Evolutionary conservation across 83 land plant species (phyloP).

Genomic region (Larix sibirica): DNA sequence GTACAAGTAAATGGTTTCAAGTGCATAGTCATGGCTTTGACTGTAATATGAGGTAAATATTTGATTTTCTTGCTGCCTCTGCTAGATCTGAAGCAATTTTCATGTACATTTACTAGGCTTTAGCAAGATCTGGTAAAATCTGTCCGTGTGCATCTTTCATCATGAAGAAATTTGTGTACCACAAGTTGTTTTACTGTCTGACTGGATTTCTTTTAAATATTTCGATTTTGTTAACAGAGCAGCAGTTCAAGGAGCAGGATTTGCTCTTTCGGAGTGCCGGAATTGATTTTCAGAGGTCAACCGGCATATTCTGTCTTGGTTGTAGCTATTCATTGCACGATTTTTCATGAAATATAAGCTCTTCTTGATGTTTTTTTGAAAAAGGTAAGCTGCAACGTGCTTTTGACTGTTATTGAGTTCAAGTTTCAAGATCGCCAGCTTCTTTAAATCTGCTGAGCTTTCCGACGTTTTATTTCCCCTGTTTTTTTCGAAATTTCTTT

Average conservation of each 20-base stretch:
- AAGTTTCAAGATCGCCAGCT: not conserved
- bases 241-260: not conserved
- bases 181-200: not conserved
- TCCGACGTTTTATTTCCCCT: not conserved
- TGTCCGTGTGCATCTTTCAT: not conserved
- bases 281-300: not conserved
- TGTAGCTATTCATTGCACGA: not conserved
- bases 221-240: not conserved
- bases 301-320: not conserved
- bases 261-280: not conserved
- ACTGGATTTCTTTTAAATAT: slow-evolving; percentile 7
- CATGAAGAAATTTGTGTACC: not conserved
- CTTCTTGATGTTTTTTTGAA: not conserved
- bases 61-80: not conserved
- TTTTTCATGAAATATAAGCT: not conserved
- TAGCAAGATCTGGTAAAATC: not conserved
- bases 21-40: not conserved
- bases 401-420: not conserved
- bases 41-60: not conserved
- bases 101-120: not conserved
- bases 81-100: not conserved
- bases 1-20: not conserved
- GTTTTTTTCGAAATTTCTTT: not conserved
- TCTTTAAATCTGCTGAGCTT: not conserved
- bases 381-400: not conserved